These are phyloP conservation scores for Gossypium schwendimanii DNA, from an alignment of 441 rosid species.

Conservation along the genomic window DNA sequence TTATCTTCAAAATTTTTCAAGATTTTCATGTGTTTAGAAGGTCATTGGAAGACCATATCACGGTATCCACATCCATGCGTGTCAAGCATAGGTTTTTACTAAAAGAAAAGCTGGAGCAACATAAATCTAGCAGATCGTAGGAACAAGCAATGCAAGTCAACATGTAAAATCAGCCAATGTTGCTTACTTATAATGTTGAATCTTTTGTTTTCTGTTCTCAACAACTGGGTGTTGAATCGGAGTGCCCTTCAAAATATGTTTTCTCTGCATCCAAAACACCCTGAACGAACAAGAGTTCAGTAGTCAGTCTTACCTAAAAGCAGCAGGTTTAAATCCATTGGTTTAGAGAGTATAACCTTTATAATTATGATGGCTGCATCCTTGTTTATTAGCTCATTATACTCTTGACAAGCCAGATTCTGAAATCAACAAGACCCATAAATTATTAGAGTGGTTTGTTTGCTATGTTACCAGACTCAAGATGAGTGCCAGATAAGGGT, in stretches of 20 bases:
- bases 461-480: not conserved
- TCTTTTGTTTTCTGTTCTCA: too few species aligned
- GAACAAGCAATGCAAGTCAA: not conserved
- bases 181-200: not conserved
- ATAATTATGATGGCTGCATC: constrained; percentile 70
- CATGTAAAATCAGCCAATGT: not conserved
- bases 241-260: constrained; percentile 33
- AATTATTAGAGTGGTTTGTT: not conserved
- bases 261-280: constrained; percentile 68
- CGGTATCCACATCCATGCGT: too few species aligned
- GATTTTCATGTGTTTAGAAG: too few species aligned
- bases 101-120: not conserved
- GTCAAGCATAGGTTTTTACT: not conserved
- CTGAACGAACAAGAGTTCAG: constrained; percentile 29
- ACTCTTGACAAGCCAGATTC: constrained; percentile 63
- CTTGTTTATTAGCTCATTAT: constrained; percentile 76
- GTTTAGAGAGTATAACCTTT: constrained; percentile 36
- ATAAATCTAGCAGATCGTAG: not conserved
- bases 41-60: too few species aligned
- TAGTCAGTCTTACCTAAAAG: not conserved
- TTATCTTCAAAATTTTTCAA: not conserved
- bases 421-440: constrained; percentile 18
- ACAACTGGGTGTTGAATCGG: constrained; percentile 3
- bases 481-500: not conserved
- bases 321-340: not conserved